Conservation (phyloP, 352 stramenopile genomes). For the Phytophthora kernoviae region DNA sequence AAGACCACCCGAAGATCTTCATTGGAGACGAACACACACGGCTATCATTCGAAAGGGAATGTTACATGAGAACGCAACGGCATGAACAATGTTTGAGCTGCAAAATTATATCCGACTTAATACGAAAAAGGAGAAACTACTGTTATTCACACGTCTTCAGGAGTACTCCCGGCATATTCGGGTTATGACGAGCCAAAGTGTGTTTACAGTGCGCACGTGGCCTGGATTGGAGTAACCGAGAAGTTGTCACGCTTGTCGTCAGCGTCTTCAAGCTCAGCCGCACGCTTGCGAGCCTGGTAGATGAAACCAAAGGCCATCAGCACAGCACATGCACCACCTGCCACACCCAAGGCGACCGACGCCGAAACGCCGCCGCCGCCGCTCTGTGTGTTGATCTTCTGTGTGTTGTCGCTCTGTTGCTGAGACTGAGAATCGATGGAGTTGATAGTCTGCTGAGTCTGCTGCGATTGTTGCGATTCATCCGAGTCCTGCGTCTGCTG, state of each 20-base stretch:
- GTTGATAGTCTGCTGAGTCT: conserved; percentile 22
- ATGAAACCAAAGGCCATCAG: conserved; percentile 68
- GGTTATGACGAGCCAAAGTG: too few species aligned
- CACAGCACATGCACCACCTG: conserved; percentile 36
- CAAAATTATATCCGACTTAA: background rate
- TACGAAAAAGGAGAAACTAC: too few species aligned
- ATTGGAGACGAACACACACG: too few species aligned
- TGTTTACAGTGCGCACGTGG: conserved; percentile 52
- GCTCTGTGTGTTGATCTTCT: conserved; percentile 49
- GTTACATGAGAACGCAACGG: too few species aligned
- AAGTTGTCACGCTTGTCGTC: conserved; percentile 52
- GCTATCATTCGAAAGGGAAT: too few species aligned
- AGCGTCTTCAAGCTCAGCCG: conserved; percentile 45
- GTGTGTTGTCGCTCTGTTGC: conserved; percentile 21
- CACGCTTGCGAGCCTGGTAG: conserved; percentile 72
- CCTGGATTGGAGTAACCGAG: conserved; percentile 45
- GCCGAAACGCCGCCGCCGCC: conserved; percentile 6
- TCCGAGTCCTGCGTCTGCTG: conserved; percentile 15
- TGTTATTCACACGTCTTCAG: too few species aligned
- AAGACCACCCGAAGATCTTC: too few species aligned
- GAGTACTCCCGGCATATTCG: too few species aligned
- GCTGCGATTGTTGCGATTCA: too few species aligned
- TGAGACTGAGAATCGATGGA: conserved; percentile 14
- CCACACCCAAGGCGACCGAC: conserved; percentile 29
- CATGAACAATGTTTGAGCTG: background rate